Base-by-base conservation (phyloP, 129 eudicot genomes). In the Pittosporum tobira region DNA sequence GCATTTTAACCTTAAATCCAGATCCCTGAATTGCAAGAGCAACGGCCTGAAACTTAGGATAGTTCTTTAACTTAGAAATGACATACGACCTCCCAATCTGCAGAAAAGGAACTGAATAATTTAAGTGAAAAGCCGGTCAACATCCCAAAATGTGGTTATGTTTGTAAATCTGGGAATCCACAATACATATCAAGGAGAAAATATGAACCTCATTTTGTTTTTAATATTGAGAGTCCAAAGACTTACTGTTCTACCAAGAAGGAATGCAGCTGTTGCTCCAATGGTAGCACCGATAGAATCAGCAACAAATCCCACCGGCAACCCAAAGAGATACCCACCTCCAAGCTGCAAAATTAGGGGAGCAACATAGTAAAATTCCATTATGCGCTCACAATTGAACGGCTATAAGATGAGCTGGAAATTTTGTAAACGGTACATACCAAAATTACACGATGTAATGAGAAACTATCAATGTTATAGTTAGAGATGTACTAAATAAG, bases 281-380 rank as follows among this genome's bases (percentile, higher is more conserved):
- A 86, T 51, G 42, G 98, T 86, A 27, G 98, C 88, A 64, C 98
- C 98, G 24, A 86, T 25, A 46, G 98, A 91, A 78, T 91, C 98
- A 63, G 98, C 85, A 69, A 83, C 62, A 76, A 91, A 83, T 52
- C 98, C 98, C 59, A 91, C 74, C 11, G 87, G 89, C 71, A 91
- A 72, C 61, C 98, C 98, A 70, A 83, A 91, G 24, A 86, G 94
- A 79, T 91, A 91, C 34, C 98, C 98, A 59, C 98, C 98, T 61
- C 98, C 98, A 46, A 91, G 85, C 98, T 91, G 80, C 72, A 64
- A 76, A 27, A 77, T 31, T 21, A 65, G 3, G 26, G 51, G 14
- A 61, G 23, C 1, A 6, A 20, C 50, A 61, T 3, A 56, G 12
- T 5, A 14, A n/a, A 59, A 38, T 3, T 28, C 24, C 30, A 43